A percentile compares a stretch with the other conserved stretches of the same genome.
Evolutionary conservation across 495 filamentous ascomycete genomes (phyloP).

Genomic region (Xylaria grammica): DNA sequence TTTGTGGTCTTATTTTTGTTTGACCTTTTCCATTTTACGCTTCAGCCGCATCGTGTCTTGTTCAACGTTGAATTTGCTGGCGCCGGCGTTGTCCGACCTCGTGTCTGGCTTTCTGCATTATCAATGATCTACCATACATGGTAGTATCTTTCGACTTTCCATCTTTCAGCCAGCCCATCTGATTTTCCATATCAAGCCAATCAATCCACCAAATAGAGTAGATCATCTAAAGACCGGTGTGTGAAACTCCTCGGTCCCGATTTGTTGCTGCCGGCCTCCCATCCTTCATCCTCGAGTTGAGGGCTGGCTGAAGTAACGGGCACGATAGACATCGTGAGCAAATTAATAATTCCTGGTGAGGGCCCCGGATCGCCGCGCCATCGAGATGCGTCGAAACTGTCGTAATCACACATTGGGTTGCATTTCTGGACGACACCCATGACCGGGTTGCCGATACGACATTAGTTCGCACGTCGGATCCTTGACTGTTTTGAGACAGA

Average conservation of each 20-base stretch:
- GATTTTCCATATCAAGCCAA: not conserved
- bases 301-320: slow-evolving; percentile 3
- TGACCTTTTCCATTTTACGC: not conserved
- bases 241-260: slow-evolving; percentile 11
- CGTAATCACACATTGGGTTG: slow-evolving; percentile 7
- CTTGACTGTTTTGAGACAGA: not conserved
- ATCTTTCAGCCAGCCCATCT: slow-evolving; percentile 13
- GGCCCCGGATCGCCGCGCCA: not conserved
- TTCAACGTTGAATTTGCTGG: slow-evolving; percentile 4
- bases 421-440: slow-evolving; percentile 6
- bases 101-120: slow-evolving; percentile 21
- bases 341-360: slow-evolving; percentile 1
- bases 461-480: not conserved
- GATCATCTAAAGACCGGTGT: slow-evolving; percentile 3
- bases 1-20: not conserved
- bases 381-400: not conserved
- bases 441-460: not conserved
- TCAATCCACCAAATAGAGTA: not conserved
- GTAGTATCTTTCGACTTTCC: slow-evolving; percentile 16
- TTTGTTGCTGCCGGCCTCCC: not conserved
- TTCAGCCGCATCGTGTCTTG: slow-evolving; percentile 9
- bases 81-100: slow-evolving; percentile 17
- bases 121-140: slow-evolving; percentile 24
- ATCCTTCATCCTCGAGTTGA: slow-evolving; percentile 7
- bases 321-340: slow-evolving; percentile 10